These are phyloP conservation scores for Russula foetens DNA, from an alignment of 768 basidiomycete species.

Conservation along the genomic window DNA sequence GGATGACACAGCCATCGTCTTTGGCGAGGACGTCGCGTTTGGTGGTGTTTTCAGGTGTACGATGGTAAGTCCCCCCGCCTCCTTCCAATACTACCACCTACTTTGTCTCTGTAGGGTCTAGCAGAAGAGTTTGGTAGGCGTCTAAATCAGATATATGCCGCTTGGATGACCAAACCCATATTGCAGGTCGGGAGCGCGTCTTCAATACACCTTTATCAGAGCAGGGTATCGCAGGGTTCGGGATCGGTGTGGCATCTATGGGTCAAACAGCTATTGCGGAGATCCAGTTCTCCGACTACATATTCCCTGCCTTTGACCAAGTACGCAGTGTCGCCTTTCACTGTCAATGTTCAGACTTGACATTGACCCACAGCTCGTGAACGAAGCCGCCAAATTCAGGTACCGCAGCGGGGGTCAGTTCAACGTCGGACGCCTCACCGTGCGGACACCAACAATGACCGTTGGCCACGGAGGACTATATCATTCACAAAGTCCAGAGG, in stretches of 20 bases:
- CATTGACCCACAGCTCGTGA: constrained; percentile 55
- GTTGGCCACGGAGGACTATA: constrained; percentile 90
- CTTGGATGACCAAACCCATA: neutral
- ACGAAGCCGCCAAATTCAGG: constrained; percentile 89
- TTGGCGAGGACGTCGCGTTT: constrained; percentile 88
- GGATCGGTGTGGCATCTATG: constrained; percentile 86
- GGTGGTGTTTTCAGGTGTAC: constrained; percentile 94
- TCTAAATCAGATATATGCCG: neutral
- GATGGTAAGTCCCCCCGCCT: constrained; percentile 45
- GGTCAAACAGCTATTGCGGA: constrained; percentile 94
- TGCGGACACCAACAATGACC: constrained; percentile 83
- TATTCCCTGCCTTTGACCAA: constrained; percentile 93
- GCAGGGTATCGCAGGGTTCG: constrained; percentile 93
- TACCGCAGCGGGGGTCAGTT: constrained; percentile 84
- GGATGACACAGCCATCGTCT: constrained; percentile 82
- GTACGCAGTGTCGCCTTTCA: constrained; percentile 30
- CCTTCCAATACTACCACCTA: neutral
- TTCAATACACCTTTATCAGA: constrained; percentile 94
- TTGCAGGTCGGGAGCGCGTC: constrained; percentile 75
- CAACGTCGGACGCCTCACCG: constrained; percentile 74
- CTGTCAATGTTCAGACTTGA: neutral
- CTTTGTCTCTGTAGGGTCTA: constrained; percentile 47
- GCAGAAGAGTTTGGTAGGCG: constrained; percentile 84
- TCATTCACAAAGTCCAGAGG: constrained; percentile 93
- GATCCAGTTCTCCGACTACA: constrained; percentile 87